phyloP scores from a whole-genome alignment of 1,139 yeast species.

The Candida frijolesensis region DNA sequence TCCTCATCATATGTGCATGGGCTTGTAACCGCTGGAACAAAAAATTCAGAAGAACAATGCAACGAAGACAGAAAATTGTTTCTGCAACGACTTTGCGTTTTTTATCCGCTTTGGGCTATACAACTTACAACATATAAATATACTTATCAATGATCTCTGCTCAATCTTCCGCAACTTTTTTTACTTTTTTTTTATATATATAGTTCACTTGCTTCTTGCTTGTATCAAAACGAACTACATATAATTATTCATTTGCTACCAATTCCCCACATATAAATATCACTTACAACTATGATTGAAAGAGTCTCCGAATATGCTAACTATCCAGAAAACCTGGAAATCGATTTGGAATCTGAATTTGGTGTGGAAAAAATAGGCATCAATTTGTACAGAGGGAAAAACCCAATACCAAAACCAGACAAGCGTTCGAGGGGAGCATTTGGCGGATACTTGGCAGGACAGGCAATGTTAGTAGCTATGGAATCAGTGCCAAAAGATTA shows the following conservation, averaged over 20 bases:
- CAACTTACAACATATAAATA: too few species aligned
- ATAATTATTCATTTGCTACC: background rate
- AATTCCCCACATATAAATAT: background rate
- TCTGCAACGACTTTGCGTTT: too few species aligned
- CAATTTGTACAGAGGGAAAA: slow-evolving; percentile 27
- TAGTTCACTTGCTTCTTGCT: too few species aligned
- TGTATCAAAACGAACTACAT: too few species aligned
- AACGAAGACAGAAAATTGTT: too few species aligned
- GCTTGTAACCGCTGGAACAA: too few species aligned
- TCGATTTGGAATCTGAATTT: slow-evolving; percentile 19
- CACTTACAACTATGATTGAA: slow-evolving; percentile 5
- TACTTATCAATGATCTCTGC: too few species aligned
- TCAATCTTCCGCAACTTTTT: too few species aligned
- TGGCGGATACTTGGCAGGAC: slow-evolving; percentile 47
- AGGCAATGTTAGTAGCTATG: slow-evolving; percentile 42
- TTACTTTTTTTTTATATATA: too few species aligned
- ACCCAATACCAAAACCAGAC: slow-evolving; percentile 37
- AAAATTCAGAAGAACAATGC: too few species aligned
- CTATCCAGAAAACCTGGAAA: slow-evolving; percentile 3
- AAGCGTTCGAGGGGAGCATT: slow-evolving; percentile 38
- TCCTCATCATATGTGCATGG: too few species aligned
- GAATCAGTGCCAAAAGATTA: slow-evolving; percentile 32
- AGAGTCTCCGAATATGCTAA: background rate
- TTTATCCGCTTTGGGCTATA: too few species aligned
- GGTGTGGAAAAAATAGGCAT: slow-evolving; percentile 27